phyloP scores from a whole-genome alignment of 2,329 filamentous ascomycete genomes.

The Fusarium incarnatum region DNA sequence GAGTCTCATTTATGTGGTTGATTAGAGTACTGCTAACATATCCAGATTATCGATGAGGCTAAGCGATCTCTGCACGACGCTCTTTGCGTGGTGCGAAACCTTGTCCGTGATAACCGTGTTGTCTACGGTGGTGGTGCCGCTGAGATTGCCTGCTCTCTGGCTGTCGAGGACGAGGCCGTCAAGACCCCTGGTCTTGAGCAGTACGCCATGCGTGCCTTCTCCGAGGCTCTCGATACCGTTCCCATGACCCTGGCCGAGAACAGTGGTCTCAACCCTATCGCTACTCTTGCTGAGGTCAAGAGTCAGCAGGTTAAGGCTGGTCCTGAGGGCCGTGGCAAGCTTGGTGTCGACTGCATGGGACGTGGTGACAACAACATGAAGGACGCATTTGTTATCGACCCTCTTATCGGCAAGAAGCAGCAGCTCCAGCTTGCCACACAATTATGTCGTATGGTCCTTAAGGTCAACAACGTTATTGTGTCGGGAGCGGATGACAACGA shows the following conservation, averaged over 20 bases:
- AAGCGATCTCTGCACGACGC: slow-evolving; percentile 98
- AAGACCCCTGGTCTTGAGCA: slow-evolving; percentile 98
- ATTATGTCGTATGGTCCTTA: slow-evolving; percentile 97
- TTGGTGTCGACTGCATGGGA: slow-evolving; percentile 98
- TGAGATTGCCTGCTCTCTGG: slow-evolving; percentile 95
- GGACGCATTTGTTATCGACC: slow-evolving; percentile 97
- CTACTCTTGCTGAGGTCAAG: slow-evolving; percentile 94
- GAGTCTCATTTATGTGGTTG: slow-evolving; percentile 47
- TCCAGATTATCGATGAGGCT: slow-evolving; percentile 96
- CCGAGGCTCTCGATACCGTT: slow-evolving; percentile 91
- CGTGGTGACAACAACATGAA: slow-evolving; percentile 97
- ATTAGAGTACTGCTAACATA: slow-evolving; percentile 35
- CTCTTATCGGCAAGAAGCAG: slow-evolving; percentile 97
- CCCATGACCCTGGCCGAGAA: slow-evolving; percentile 98
- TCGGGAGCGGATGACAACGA: slow-evolving; percentile 88
- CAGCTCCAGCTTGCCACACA: slow-evolving; percentile 97
- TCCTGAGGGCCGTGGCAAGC: slow-evolving; percentile 63
- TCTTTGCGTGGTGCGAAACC: slow-evolving; percentile 95
- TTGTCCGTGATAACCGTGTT: slow-evolving; percentile 95
- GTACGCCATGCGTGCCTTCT: slow-evolving; percentile 98
- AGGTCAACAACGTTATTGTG: slow-evolving; percentile 97
- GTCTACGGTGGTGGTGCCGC: slow-evolving; percentile 97
- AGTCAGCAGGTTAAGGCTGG: slow-evolving; percentile 90
- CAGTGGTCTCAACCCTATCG: slow-evolving; percentile 94
- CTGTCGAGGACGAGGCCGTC: slow-evolving; percentile 93